A percentile compares a stretch with the other conserved stretches of the same genome.
These are phyloP conservation scores for Murraya koenigii DNA, from an alignment of 345 rosid genomes.

Conservation along the genomic window DNA sequence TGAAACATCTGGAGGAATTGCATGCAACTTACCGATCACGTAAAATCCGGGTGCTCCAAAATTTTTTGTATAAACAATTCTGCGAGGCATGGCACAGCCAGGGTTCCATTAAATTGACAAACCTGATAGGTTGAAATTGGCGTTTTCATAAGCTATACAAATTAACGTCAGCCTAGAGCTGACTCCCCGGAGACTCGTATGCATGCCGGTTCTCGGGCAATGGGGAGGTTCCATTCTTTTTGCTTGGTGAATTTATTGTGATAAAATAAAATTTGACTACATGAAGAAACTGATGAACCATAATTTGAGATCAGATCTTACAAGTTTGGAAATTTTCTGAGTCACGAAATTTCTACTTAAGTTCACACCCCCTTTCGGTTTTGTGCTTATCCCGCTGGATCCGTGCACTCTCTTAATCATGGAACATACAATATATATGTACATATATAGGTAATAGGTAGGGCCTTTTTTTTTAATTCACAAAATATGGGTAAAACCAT, in stretches of 20 bases:
- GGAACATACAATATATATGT: neutral
- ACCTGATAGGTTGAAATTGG: neutral
- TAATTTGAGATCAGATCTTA: neutral
- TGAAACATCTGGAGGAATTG: too few relatives aligned
- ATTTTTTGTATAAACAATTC: too few relatives aligned
- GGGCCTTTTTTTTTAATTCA: neutral
- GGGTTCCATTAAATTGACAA: neutral
- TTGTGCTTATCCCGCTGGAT: neutral
- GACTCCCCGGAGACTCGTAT: neutral
- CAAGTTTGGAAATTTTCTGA: neutral
- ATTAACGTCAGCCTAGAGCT: too few relatives aligned
- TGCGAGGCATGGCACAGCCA: too few relatives aligned
- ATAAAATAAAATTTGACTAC: neutral
- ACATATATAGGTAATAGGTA: too few relatives aligned
- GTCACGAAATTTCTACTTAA: neutral
- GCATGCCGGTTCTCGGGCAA: neutral
- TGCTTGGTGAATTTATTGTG: neutral
- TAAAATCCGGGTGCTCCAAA: too few relatives aligned
- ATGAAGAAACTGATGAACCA: too few relatives aligned
- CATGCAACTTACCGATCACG: too few relatives aligned
- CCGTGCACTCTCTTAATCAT: neutral
- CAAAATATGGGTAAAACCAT: neutral
- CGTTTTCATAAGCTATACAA: too few relatives aligned
- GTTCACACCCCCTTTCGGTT: neutral
- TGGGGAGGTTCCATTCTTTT: neutral